Evolutionary conservation across 2,329 filamentous ascomycete species (phyloP), one percentile per base, ranked within the genome.

Genomic region (Chaetomium strumarium): DNA sequence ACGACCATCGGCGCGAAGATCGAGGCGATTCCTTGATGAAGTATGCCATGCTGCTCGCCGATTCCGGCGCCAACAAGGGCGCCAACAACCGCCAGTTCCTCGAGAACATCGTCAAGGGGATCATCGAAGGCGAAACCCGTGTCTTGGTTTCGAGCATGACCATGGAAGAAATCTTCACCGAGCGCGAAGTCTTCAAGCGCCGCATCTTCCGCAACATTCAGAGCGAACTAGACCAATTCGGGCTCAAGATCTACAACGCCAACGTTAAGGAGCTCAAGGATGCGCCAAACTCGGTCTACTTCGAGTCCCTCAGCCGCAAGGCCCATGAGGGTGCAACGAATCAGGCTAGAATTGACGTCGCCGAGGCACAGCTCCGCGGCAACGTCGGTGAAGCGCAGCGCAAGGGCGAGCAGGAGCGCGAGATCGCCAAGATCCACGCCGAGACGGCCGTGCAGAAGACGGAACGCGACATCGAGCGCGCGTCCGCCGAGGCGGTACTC

Each of bases 211-310:
- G 76, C 58, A 87, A 88, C 66, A 88, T 92, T 52, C 86, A 91
- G 66, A 79, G 79, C 53, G 90, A 95, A 67, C 77, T 95, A 2
- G 78, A 85, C 58, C 85, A 91, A 61, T 92, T 95, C 62, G 89
- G 89, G 53, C 75, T 93, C 10, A 81, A 81, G 63, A 88, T 88
- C 66, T 84, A 78, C 68, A 79, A 79, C 58, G 71, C 85, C 64
- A 91, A 91, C 69, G 84, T 95, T 62, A 93, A 93, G 69, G 90
- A 95, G 66, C 79, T 95, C 24, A 86, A 89, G 65, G 90, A 95
- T 64, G 88, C 88, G 0, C 86, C 84, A 3, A 81, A 86, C 57
- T 88, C 83, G n/a, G 83, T 84, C 60, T 95, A 95, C 72, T 95
- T 95, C 63, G 83, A 85, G 46, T 89, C 85, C 17, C 81, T 93